phyloP scores from a whole-genome alignment of 177 flowering plant genomes.

The Vitis hybrid region DNA sequence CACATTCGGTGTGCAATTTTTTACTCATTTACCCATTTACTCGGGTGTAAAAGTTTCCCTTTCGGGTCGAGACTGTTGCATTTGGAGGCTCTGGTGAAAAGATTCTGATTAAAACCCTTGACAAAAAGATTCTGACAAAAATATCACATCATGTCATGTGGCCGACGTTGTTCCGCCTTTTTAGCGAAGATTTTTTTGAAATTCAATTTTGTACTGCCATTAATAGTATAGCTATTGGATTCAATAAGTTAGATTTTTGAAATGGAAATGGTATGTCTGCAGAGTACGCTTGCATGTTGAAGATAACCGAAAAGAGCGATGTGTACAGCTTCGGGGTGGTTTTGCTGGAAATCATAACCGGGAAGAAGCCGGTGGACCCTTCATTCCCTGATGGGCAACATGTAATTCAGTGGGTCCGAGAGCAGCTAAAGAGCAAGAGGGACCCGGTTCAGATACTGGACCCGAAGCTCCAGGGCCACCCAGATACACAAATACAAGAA shows the following conservation, averaged over 20 bases:
- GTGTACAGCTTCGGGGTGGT: slow-evolving; percentile 90
- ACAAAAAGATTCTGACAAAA: too few species aligned
- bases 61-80: too few species aligned
- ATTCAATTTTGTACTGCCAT: too few species aligned
- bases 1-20: too few species aligned
- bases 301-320: slow-evolving; percentile 85
- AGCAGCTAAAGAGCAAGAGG: slow-evolving; percentile 62
- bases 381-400: slow-evolving; percentile 80
- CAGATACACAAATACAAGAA: slow-evolving; percentile 77
- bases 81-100: too few species aligned
- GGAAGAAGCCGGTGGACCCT: slow-evolving; percentile 79
- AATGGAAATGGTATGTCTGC: slow-evolving; percentile 8
- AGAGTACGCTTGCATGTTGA: slow-evolving; percentile 74
- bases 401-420: slow-evolving; percentile 79
- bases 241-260: too few species aligned
- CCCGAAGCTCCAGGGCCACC: slow-evolving; percentile 66
- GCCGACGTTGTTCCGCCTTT: too few species aligned
- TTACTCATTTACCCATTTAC: not conserved
- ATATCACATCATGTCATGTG: too few species aligned
- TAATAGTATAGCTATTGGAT: too few species aligned
- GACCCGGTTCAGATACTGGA: slow-evolving; percentile 77
- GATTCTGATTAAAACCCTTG: too few species aligned
- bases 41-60: too few species aligned
- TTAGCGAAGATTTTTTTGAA: too few species aligned
- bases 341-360: slow-evolving; percentile 74